Percentiles rank a stretch among this genome's conserved stretches.
Evolutionary conservation across 169 alveolate genomes (phyloP).

Genomic region (Babesia microti): DNA sequence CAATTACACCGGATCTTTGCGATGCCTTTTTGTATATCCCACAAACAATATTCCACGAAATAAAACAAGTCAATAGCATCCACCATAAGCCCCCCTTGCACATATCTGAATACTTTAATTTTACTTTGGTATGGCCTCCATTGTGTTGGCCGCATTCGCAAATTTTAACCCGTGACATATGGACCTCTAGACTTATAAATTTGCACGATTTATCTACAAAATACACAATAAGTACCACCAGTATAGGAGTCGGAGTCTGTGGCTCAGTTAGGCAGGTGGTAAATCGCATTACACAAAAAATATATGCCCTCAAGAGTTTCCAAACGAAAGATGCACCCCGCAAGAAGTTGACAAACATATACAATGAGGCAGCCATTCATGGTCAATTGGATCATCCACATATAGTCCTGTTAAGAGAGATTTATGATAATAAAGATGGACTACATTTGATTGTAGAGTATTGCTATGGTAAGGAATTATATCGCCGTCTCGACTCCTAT

Average conservation of each 20-base stretch:
- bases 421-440: conserved; percentile 18
- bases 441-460: conserved; percentile 77
- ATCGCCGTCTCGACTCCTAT: conserved; percentile 70
- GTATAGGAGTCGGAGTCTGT: conserved; percentile 45
- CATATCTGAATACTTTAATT: too few relatives aligned
- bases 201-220: conserved; percentile 1
- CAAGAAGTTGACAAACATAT: conserved; percentile 19
- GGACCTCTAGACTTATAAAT: conserved; percentile 20
- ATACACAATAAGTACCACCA: conserved; percentile 15
- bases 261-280: conserved; percentile 39
- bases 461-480: conserved; percentile 77
- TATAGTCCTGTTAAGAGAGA: conserved; percentile 42
- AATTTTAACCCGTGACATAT: conserved; percentile 22
- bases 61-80: too few relatives aligned
- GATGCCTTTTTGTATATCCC: too few relatives aligned
- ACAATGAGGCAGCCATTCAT: conserved; percentile 29
- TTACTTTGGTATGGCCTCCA: too few relatives aligned
- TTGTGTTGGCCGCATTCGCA: too few relatives aligned
- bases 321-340: conserved; percentile 8
- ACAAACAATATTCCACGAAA: too few relatives aligned
- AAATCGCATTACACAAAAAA: conserved; percentile 20
- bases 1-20: too few relatives aligned
- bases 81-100: too few relatives aligned
- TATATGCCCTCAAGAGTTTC: conserved; percentile 30
- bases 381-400: conserved; percentile 44